These are phyloP conservation scores for Nemania serpens DNA, from an alignment of 2,329 filamentous ascomycete species.

Conservation along the genomic window DNA sequence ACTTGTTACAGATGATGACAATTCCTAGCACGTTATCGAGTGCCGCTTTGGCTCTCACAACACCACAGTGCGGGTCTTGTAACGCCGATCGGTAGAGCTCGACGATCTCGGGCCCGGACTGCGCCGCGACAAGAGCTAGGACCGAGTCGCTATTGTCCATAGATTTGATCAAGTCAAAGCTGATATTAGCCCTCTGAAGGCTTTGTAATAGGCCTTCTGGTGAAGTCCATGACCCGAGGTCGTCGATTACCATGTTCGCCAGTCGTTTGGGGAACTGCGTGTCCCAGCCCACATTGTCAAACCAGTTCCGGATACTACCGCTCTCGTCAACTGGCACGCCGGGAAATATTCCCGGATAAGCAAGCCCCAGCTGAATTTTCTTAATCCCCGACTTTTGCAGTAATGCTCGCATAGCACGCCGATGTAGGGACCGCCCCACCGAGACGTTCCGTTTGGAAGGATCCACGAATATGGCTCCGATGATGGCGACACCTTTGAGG, in stretches of 20 bases:
- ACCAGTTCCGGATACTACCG: conserved; percentile 70
- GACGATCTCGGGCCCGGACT: conserved; percentile 75
- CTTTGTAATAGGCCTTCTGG: conserved; percentile 78
- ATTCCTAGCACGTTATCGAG: conserved; percentile 75
- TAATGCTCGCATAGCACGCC: conserved; percentile 78
- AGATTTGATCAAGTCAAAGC: conserved; percentile 83
- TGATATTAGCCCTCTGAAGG: conserved; percentile 72
- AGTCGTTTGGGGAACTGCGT: conserved; percentile 61
- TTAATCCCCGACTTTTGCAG: conserved; percentile 72
- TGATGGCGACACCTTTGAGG: conserved; percentile 71
- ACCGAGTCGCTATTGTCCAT: conserved; percentile 76
- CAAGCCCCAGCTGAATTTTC: conserved; percentile 79
- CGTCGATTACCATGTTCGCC: conserved; percentile 72
- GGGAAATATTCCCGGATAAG: conserved; percentile 82
- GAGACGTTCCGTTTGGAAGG: conserved; percentile 84
- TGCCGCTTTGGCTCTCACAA: conserved; percentile 78
- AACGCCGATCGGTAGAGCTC: conserved; percentile 81
- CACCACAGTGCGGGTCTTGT: conserved; percentile 73
- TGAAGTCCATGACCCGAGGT: conserved; percentile 73
- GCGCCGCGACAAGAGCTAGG: conserved; percentile 73
- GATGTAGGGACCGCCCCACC: conserved; percentile 87
- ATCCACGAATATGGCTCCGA: conserved; percentile 89
- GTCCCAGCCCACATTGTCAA: conserved; percentile 89
- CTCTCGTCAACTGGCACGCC: conserved; percentile 72
- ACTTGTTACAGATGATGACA: conserved; percentile 76